Evolutionary conservation across 2,329 filamentous ascomycete species (phyloP), one percentile per base, ranked within the genome.

Genomic region (Eutypa lata): DNA sequence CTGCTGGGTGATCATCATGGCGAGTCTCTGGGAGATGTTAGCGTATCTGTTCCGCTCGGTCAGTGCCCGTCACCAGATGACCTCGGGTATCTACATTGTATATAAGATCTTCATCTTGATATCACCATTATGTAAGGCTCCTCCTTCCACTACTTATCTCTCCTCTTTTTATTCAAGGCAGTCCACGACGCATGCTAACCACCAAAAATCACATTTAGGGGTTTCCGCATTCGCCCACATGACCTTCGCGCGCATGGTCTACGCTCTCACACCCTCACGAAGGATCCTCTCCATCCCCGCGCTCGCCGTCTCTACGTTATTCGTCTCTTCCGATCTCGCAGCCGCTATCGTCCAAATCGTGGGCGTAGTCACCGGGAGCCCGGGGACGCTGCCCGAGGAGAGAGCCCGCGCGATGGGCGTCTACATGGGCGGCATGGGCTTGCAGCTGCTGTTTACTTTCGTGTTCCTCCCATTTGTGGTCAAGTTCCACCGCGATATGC

Each of bases 361-460:
- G 3, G 71, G 71, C 0, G 69, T 68, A 0, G 64, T 61, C 18
- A 63, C 66, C 59, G 57, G 61, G 6, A 53, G 59, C 5, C 64
- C 66, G 6, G 58, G 55, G 0, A 53, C 68, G 0, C 59, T 66
- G 0, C 56, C 62, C 0, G 60, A 64, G 2, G 61, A 63, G 7
- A 64, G 68, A 22, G 54, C 65, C 26, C 57, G 51, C 19, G 73
- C 66, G 1, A 69, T 76, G 0, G 66, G 74, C 48, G 67, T 77
- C 53, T 82, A 81, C 63, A 82, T 80, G 76, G 77, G 73, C 11
- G 79, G 79, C 0, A 76, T 82, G 16, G 77, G 73, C 0, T 61
- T 81, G 0, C 79, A 82, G 55, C 67, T 80, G 56, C 60, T 75
- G 28, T 79, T 79, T 53, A 78, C 81, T 50, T 53, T 80, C 2